Base-by-base conservation (phyloP, 345 rosid genomes). In the Gossypium stocksii region DNA sequence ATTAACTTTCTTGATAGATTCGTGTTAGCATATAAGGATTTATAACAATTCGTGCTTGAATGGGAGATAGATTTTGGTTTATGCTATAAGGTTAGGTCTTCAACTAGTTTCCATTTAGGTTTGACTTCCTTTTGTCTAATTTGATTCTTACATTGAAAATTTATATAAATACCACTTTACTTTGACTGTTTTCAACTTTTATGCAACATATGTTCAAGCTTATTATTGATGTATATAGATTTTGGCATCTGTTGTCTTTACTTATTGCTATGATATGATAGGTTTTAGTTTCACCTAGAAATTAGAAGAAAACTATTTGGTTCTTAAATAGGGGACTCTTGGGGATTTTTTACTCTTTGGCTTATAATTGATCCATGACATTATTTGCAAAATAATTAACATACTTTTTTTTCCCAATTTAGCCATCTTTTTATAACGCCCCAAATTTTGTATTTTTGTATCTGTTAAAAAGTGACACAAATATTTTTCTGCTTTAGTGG, bases 41-140 rank as follows among this genome's bases (percentile, higher is more conserved):
- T 89, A 89, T 74, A 91, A 91, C 73, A 91, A 86, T 91, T 94
- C 9, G 97, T 89, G 3, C 93, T 88, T 64, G 94, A 91, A 78
- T 91, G 94, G 97, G 97, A 91, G 83, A 91, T 89, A 29, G 77
- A 88, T 17, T 94, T 83, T 66, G 94, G 97, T 71, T 86, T 91
- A 81, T 89, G 89, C 16, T 89, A 86, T 79, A 91, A 91, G 94
- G 94, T 91, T 78, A 46, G 80, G 29, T 79, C 66, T 48, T 48
- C 19, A 46, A 44, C 59, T 61, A 9, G 22, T 43, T 72, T 12
- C 59, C 58, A 49, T 49, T 48, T 48, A 57, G 3, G 57, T 72
- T 72, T 73, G 29, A 70, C 63, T 34, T 34, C 19, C n/a, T 70
- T 54, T 19, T 17, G 73, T 70, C 11, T 70, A 22, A 14, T 45